Conservation (phyloP, 768 basidiomycete species). For the Chalciporus piperatus region DNA sequence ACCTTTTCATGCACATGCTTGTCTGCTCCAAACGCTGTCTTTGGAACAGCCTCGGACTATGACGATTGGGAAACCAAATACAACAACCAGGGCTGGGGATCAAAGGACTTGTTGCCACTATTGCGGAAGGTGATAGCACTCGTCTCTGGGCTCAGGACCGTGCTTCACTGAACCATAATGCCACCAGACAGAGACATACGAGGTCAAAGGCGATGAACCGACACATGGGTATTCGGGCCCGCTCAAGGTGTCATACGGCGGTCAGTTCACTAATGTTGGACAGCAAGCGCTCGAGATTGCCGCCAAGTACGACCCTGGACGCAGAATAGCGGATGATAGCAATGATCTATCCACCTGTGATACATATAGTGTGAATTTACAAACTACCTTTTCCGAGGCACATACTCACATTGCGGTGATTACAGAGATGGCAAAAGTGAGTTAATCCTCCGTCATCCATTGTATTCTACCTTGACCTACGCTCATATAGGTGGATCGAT, state of each 20-base stretch:
- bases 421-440: slow-evolving; percentile 55
- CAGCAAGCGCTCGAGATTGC: slow-evolving; percentile 48
- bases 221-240: slow-evolving; percentile 25
- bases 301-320: slow-evolving; percentile 43
- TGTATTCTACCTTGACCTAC: not conserved
- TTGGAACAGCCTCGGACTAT: slow-evolving; percentile 47
- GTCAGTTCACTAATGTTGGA: slow-evolving; percentile 38
- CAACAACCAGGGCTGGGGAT: slow-evolving; percentile 24
- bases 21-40: not conserved
- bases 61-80: slow-evolving; percentile 28
- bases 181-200: slow-evolving; percentile 21
- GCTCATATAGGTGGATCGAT: slow-evolving; percentile 54
- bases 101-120: slow-evolving; percentile 24
- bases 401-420: not conserved
- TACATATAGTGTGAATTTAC: slow-evolving; percentile 45
- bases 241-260: slow-evolving; percentile 24
- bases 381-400: not conserved
- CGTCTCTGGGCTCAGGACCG: too few species aligned
- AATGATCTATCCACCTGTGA: slow-evolving; percentile 45
- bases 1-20: not conserved
- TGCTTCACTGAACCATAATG: not conserved
- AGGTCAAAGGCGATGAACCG: slow-evolving; percentile 11
- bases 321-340: slow-evolving; percentile 41
- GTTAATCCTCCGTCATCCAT: slow-evolving; percentile 1
- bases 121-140: slow-evolving; percentile 19